These are phyloP conservation scores for Calonectria pauciramosa DNA, from an alignment of 2,329 filamentous ascomycete genomes.

Conservation along the genomic window DNA sequence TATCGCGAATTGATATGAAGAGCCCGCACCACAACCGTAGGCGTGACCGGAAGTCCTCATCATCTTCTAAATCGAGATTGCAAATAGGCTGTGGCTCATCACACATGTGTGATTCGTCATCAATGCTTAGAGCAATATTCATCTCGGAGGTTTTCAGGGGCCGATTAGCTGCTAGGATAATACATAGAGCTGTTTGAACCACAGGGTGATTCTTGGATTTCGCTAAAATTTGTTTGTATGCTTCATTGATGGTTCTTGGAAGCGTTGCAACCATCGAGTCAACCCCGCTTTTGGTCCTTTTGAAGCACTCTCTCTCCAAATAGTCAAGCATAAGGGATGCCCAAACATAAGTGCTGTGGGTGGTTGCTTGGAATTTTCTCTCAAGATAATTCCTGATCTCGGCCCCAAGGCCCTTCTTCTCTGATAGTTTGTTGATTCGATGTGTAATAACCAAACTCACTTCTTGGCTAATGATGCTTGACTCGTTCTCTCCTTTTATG, in stretches of 20 bases:
- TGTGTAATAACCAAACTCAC: too few species aligned
- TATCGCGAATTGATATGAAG: constrained; percentile 38
- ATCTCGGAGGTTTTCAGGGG: constrained; percentile 47
- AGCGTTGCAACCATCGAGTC: constrained; percentile 38
- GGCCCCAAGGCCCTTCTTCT: too few species aligned
- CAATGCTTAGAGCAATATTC: constrained; percentile 43
- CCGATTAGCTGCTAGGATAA: constrained; percentile 45
- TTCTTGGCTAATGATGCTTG: too few species aligned
- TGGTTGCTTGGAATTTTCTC: constrained; percentile 24
- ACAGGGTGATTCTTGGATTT: constrained; percentile 25
- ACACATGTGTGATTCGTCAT: constrained; percentile 14
- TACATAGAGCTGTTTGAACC: constrained; percentile 38
- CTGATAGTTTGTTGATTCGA: too few species aligned
- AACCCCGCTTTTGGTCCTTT: constrained; percentile 37
- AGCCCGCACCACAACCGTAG: constrained; percentile 45
- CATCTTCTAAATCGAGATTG: constrained; percentile 41
- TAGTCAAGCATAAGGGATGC: constrained; percentile 52
- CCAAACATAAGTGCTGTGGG: constrained; percentile 56
- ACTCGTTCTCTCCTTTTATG: too few species aligned
- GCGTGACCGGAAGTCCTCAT: constrained; percentile 29
- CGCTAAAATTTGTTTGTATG: constrained; percentile 48
- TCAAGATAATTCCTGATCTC: constrained; percentile 42
- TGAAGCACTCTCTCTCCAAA: constrained; percentile 41
- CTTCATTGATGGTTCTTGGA: constrained; percentile 47
- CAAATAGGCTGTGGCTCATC: too few species aligned